Percentiles rank a stretch among this genome's conserved stretches.
Conservation (phyloP, 441 rosid species). For the Pelargonium cotyledonis region DNA sequence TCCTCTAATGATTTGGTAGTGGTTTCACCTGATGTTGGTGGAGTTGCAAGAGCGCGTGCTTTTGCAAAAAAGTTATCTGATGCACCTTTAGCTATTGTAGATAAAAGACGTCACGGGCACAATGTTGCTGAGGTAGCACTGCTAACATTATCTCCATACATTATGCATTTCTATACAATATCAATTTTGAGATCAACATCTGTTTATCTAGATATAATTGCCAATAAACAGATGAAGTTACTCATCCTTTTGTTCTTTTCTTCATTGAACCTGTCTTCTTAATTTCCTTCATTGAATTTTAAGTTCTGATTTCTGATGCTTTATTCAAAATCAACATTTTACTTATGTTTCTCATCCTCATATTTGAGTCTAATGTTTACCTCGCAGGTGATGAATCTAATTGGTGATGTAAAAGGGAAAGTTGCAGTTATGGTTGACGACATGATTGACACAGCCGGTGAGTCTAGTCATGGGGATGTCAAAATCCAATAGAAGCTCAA, state of each 20-base stretch:
- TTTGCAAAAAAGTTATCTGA: slow-evolving; percentile 66
- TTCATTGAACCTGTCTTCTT: too few relatives aligned
- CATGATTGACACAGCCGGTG: slow-evolving; percentile 92
- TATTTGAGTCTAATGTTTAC: slow-evolving; percentile 15
- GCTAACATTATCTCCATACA: neutral
- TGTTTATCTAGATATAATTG: too few relatives aligned
- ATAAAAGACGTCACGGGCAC: slow-evolving; percentile 76
- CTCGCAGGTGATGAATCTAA: slow-evolving; percentile 93
- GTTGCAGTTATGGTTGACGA: slow-evolving; percentile 90
- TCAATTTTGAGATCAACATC: too few relatives aligned
- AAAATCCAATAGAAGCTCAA: too few relatives aligned
- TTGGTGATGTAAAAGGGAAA: slow-evolving; percentile 78
- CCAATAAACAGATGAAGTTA: too few relatives aligned
- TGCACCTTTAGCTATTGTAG: slow-evolving; percentile 64
- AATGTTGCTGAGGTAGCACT: slow-evolving; percentile 64
- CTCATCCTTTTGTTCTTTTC: too few relatives aligned
- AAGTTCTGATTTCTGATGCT: too few relatives aligned
- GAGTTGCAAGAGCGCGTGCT: slow-evolving; percentile 71
- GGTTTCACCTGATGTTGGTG: slow-evolving; percentile 70
- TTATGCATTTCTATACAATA: too few relatives aligned
- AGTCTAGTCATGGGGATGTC: slow-evolving; percentile 22
- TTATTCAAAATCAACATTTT: too few relatives aligned
- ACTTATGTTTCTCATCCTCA: neutral
- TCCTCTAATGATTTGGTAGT: slow-evolving; percentile 60
- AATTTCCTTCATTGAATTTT: too few relatives aligned